Conservation (phyloP, 495 filamentous ascomycete genomes). For the Chaetomidium leptoderma region DNA sequence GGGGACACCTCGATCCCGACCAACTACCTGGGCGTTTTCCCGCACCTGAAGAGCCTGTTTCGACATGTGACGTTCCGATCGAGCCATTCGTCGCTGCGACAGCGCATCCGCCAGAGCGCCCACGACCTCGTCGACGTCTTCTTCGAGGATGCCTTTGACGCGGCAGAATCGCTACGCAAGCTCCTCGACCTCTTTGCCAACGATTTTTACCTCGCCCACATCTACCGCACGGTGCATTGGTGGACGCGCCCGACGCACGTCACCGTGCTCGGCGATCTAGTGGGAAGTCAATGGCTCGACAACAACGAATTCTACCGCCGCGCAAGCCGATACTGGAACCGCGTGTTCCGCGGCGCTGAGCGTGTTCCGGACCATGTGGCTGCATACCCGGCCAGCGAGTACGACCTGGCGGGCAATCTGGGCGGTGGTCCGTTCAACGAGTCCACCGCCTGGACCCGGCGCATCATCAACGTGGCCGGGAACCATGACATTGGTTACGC, state of each 20-base stretch:
- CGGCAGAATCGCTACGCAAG: constrained; percentile 63
- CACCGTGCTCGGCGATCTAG: constrained; percentile 80
- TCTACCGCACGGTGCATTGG: constrained; percentile 81
- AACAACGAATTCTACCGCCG: constrained; percentile 76
- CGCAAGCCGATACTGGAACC: constrained; percentile 71
- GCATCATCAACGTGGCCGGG: constrained; percentile 82
- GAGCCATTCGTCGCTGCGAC: constrained; percentile 39
- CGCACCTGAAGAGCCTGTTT: constrained; percentile 54
- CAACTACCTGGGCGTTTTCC: constrained; percentile 55
- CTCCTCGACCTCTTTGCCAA: constrained; percentile 84
- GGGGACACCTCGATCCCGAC: constrained; percentile 78
- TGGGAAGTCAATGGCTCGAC: constrained; percentile 94
- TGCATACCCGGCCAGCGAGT: constrained; percentile 43
- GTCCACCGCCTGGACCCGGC: constrained; percentile 57
- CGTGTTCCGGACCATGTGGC: constrained; percentile 63
- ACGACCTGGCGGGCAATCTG: constrained; percentile 51
- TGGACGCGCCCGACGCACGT: constrained; percentile 82
- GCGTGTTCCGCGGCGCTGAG: constrained; percentile 66
- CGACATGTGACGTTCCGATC: constrained; percentile 44
- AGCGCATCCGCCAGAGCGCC: constrained; percentile 45
- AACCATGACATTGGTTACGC: constrained; percentile 98
- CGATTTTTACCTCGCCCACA: constrained; percentile 89
- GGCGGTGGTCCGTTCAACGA: constrained; percentile 41
- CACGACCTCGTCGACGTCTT: constrained; percentile 52
- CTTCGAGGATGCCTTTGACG: constrained; percentile 60